phyloP scores from a whole-genome alignment of 2,329 filamentous ascomycete species.

The Beauveria sp. region DNA sequence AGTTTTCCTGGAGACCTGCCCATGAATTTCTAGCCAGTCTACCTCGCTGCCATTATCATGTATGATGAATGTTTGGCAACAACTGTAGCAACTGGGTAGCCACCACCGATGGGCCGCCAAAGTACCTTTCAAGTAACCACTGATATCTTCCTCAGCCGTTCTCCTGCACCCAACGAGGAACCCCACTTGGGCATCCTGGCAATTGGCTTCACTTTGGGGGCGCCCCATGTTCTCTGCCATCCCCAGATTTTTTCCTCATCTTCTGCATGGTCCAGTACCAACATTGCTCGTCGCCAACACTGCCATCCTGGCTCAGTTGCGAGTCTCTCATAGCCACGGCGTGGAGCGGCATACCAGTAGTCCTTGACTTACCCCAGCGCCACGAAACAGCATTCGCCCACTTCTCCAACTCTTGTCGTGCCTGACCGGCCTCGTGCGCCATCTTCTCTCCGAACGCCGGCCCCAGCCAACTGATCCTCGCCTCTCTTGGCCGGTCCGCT shows the following conservation, averaged over 20 bases:
- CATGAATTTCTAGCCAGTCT: background rate
- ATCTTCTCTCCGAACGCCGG: background rate
- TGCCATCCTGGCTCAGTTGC: background rate
- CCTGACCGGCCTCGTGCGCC: background rate
- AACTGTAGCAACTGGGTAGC: background rate
- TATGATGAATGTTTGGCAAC: background rate
- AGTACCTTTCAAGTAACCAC: background rate
- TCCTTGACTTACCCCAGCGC: background rate
- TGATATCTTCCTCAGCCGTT: background rate
- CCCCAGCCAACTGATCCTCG: background rate
- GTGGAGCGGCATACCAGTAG: background rate
- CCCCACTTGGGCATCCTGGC: background rate
- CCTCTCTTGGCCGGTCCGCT: background rate
- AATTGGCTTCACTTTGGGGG: background rate
- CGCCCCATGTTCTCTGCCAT: background rate
- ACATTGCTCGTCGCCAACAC: background rate
- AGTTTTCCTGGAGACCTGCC: background rate
- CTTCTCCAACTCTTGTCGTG: constrained; percentile 1
- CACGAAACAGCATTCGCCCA: background rate
- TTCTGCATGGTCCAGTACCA: background rate
- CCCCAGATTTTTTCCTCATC: background rate
- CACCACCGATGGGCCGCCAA: background rate
- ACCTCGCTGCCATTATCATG: background rate
- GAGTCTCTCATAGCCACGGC: background rate
- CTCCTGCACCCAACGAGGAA: background rate